Conservation (phyloP, 192 early-diverging fungal species). For the Geosiphon pyriformis region DNA sequence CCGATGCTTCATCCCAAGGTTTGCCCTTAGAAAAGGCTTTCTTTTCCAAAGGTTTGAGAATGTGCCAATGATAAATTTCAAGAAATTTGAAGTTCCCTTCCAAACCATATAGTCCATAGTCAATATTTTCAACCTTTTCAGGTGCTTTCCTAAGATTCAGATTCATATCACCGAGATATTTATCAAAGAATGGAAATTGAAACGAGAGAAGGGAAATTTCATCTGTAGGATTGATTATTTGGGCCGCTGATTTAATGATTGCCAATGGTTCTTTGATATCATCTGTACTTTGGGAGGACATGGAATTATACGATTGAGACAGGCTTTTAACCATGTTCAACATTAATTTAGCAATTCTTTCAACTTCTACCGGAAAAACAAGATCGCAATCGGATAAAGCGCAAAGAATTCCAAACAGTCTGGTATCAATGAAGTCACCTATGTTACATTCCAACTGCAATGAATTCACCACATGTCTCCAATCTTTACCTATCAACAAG, state of each 20-base stretch:
- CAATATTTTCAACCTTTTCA: background rate
- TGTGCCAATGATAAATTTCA: background rate
- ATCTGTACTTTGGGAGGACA: background rate
- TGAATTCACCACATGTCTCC: background rate
- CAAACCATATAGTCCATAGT: background rate
- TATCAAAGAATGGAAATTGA: constrained; percentile 2
- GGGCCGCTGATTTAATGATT: background rate
- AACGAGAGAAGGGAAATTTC: constrained; percentile 4
- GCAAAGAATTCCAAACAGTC: constrained; percentile 14
- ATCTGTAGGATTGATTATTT: background rate
- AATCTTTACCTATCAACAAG: background rate
- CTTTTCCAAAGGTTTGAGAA: background rate
- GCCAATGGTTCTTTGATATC: background rate
- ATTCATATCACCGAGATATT: constrained; percentile 16
- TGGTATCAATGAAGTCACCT: constrained; percentile 19
- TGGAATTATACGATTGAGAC: background rate
- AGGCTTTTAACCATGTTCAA: background rate
- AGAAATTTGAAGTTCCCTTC: background rate
- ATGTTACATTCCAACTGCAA: constrained; percentile 10
- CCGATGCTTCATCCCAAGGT: background rate
- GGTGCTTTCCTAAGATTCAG: constrained; percentile 3
- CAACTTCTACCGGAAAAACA: background rate
- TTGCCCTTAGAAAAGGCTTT: too few species aligned
- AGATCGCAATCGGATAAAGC: background rate
- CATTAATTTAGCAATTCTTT: constrained; percentile 1